A percentile compares a stretch with the other conserved stretches of the same genome.
These are phyloP conservation scores for Spiromastix sp. DNA, from an alignment of 2,329 filamentous ascomycete species.

Conservation along the genomic window DNA sequence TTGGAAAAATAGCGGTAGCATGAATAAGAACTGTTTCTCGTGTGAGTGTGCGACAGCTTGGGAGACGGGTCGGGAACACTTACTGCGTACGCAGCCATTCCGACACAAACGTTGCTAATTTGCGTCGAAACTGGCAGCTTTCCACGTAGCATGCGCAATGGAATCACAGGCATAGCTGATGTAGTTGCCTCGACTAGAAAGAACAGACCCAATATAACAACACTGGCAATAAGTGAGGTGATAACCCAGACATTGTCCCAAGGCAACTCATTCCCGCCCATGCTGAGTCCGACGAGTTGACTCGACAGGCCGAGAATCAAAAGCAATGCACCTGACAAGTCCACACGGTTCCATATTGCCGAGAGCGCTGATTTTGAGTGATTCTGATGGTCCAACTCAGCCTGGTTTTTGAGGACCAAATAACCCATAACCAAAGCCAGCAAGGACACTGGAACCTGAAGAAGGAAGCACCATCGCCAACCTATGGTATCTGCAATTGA, in stretches of 20 bases:
- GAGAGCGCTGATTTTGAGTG: constrained; percentile 20
- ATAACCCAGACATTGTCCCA: constrained; percentile 35
- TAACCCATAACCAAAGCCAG: constrained; percentile 45
- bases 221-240: constrained; percentile 26
- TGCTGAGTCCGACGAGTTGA: constrained; percentile 38
- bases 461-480: constrained; percentile 45
- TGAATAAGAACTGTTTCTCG: constrained; percentile 34
- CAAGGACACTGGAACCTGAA: constrained; percentile 51
- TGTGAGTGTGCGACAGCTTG: not conserved
- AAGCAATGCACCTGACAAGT: constrained; percentile 47
- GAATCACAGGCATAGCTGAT: constrained; percentile 35
- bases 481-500: constrained; percentile 35
- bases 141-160: constrained; percentile 44
- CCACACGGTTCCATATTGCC: constrained; percentile 45
- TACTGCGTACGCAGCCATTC: constrained; percentile 53
- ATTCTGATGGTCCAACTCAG: constrained; percentile 13
- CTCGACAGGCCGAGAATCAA: constrained; percentile 49
- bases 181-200: constrained; percentile 32
- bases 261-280: constrained; percentile 37
- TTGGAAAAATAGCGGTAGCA: constrained; percentile 36
- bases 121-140: constrained; percentile 45
- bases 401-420: constrained; percentile 39
- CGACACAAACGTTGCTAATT: constrained; percentile 49
- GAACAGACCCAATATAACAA: constrained; percentile 28
- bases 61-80: not conserved